Base-by-base conservation (phyloP, 192 early-diverging fungal genomes). In the Rhizophagus sp. region DNA sequence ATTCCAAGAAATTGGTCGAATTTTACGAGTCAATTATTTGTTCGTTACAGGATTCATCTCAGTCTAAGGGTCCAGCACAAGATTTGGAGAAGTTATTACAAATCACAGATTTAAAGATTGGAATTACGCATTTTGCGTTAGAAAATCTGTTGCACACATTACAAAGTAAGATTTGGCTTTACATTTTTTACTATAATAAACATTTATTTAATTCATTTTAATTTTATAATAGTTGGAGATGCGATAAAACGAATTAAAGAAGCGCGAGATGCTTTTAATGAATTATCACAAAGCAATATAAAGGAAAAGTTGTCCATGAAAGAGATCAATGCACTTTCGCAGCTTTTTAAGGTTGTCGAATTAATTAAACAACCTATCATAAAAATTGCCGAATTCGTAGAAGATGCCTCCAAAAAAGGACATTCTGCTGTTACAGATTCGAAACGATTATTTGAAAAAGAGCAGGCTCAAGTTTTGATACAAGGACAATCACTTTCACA, bases 261-360 rank as follows among this genome's bases (percentile, higher is more conserved):
- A 9, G 25, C 33, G 3, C 30, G 27, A 19, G 15, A n/a, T 44
- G 22, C 41, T 39, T 39, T 70, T 70, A 36, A 19, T 44, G 8
- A 19, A 39, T 7, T 70, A 41, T n/a, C 11, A 70, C 3, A 17
- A 44, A 47, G 1, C 17, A 22, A 24, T 19, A 2, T n/a, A 44
- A 44, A n/a, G n/a, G 6, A 33, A 41, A n/a, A 47, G 39, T 11
- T 70, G 33, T 67, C 68, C 6, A 19, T 19, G n/a, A n/a, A 70
- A 10, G 27, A 34, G 33, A 67, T 67, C 12, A 33, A 2, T 12
- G 65, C 65, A 33, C 4, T 33, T 39, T 70, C 68, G 9, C 68
- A 70, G n/a, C 39, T 70, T 17, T 70, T 70, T n/a, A 36, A 70
- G 11, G 33, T 39, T 3, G 68, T n/a, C 33, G 39, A 70, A 70